A percentile compares a stretch with the other conserved stretches of the same genome.
Conservation (phyloP, 2,329 filamentous ascomycete species). For the Exophiala calicioides region DNA sequence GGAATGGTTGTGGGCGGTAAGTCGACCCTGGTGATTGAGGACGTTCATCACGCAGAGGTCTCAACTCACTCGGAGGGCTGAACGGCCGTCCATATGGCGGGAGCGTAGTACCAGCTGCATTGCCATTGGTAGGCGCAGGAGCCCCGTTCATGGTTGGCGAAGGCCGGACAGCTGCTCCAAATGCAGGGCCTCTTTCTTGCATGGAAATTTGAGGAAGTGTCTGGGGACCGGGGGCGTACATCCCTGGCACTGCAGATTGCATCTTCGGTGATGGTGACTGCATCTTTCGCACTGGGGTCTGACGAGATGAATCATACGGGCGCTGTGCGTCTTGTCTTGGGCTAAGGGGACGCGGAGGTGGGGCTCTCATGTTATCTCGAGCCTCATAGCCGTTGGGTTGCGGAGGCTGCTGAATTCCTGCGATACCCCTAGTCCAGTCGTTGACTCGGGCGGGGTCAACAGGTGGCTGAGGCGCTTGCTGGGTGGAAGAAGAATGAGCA, state of each 20-base stretch:
- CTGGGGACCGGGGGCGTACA: constrained; percentile 49
- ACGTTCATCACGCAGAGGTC: constrained; percentile 78
- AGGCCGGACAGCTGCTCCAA: constrained; percentile 35
- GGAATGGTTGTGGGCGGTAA: constrained; percentile 79
- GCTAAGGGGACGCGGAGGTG: constrained; percentile 71
- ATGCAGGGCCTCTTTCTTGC: constrained; percentile 46
- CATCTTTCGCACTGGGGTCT: constrained; percentile 52
- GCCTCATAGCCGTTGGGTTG: constrained; percentile 78
- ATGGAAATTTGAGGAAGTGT: constrained; percentile 54
- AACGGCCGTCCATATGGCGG: constrained; percentile 73
- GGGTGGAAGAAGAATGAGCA: constrained; percentile 59
- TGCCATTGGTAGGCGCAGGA: constrained; percentile 54
- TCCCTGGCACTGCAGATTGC: constrained; percentile 54
- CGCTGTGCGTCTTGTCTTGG: constrained; percentile 73
- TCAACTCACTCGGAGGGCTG: constrained; percentile 80
- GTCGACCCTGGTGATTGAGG: constrained; percentile 88
- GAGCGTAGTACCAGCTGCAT: constrained; percentile 57
- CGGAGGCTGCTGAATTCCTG: constrained; percentile 69
- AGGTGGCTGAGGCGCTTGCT: constrained; percentile 43
- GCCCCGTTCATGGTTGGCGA: constrained; percentile 60
- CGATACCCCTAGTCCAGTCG: constrained; percentile 68
- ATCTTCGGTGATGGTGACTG: constrained; percentile 63
- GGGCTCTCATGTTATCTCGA: constrained; percentile 69
- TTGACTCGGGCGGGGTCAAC: constrained; percentile 58
- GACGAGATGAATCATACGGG: constrained; percentile 65